phyloP scores from a whole-genome alignment of 139 green algal species.

The Eudorina sp. region DNA sequence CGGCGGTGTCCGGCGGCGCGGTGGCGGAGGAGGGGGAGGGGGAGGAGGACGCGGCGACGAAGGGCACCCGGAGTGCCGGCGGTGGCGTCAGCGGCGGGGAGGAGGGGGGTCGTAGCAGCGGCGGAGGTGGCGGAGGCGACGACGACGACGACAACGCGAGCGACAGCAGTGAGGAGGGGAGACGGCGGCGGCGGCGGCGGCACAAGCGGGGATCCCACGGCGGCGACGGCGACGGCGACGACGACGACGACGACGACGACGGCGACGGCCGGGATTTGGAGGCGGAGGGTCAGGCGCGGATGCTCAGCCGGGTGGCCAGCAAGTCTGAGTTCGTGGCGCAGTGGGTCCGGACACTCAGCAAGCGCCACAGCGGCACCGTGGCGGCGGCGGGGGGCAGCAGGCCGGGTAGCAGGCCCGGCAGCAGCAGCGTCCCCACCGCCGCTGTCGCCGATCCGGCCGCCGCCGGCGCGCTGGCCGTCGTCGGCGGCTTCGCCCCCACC shows the following conservation, averaged over 20 bases:
- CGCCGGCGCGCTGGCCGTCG: neutral
- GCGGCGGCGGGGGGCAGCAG: no score
- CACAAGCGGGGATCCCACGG: no score
- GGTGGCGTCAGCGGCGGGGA: neutral
- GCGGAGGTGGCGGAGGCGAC: neutral
- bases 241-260: neutral
- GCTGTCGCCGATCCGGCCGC: neutral
- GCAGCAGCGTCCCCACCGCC: neutral
- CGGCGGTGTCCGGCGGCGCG: no score
- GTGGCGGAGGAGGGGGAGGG: neutral
- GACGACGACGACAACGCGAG: neutral
- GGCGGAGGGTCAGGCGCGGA: neutral
- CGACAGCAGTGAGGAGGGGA: no score
- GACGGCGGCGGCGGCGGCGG: no score
- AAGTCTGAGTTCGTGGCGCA: conserved; percentile 33
- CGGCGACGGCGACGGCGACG: neutral
- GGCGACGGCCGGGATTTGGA: neutral
- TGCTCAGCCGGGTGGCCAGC: neutral
- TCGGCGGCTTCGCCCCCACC: neutral
- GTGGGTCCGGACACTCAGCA: conserved; percentile 29
- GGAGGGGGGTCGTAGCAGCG: neutral
- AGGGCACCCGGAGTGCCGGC: neutral
- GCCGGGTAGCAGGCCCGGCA: neutral
- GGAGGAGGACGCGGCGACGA: neutral
- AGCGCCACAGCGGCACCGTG: neutral